A percentile compares a stretch with the other conserved stretches of the same genome.
phyloP scores from a whole-genome alignment of 2,329 filamentous ascomycete species.

The Rhynchosporium secalis region DNA sequence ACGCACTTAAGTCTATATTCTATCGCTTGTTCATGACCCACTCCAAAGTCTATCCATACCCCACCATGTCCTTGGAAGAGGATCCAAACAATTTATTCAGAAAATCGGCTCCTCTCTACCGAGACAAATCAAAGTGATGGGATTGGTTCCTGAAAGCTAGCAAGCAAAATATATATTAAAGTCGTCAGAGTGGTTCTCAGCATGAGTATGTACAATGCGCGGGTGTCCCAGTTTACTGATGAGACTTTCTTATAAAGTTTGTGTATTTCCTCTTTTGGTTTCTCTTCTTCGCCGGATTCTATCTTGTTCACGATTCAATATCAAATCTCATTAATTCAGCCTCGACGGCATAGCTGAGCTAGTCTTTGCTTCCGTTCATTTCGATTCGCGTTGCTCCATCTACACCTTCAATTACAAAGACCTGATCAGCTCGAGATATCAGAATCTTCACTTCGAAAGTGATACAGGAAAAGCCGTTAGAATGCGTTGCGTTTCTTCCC shows the following conservation, averaged over 20 bases:
- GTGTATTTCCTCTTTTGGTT: background rate
- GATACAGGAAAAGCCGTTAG: constrained; percentile 3
- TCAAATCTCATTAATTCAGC: constrained; percentile 12
- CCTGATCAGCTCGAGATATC: background rate
- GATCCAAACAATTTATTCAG: constrained; percentile 7
- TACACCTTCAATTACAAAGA: background rate
- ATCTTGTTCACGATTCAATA: background rate
- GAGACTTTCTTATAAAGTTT: constrained; percentile 12
- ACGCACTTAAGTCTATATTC: background rate
- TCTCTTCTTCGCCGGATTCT: constrained; percentile 7
- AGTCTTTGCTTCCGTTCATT: constrained; percentile 18
- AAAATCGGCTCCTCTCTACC: background rate
- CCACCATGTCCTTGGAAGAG: constrained; percentile 4
- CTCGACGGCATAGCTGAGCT: constrained; percentile 22
- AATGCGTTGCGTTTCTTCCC: constrained; percentile 7
- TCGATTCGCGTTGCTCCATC: background rate
- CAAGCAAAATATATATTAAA: constrained; percentile 12
- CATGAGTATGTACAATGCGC: background rate
- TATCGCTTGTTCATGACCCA: background rate
- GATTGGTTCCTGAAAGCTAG: background rate
- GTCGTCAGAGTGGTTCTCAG: constrained; percentile 13
- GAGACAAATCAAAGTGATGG: constrained; percentile 13
- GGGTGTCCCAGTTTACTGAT: background rate
- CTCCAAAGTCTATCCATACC: background rate
- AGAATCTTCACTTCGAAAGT: constrained; percentile 2